Evolutionary conservation across 2,329 filamentous ascomycete genomes (phyloP).

Genomic region (Blumeriella jaapii): DNA sequence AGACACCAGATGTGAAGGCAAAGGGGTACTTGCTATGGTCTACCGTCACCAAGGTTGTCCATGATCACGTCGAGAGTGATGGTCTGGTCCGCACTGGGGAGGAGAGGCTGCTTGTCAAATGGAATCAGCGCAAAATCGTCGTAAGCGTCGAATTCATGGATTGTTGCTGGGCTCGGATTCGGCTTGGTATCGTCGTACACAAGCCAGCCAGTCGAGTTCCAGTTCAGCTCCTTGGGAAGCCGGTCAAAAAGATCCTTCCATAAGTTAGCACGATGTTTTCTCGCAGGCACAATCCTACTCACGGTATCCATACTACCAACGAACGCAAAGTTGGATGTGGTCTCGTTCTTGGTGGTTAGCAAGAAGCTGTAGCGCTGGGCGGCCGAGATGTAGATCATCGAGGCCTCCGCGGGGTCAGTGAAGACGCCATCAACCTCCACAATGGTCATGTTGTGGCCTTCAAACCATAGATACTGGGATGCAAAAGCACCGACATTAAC

Average conservation of each 20-base stretch:
- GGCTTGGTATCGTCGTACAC: slow-evolving; percentile 39
- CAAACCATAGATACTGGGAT: slow-evolving; percentile 54
- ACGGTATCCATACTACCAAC: slow-evolving; percentile 55
- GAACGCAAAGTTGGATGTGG: slow-evolving; percentile 53
- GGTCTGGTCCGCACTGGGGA: slow-evolving; percentile 48
- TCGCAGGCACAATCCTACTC: slow-evolving; percentile 1
- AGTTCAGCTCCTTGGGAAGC: slow-evolving; percentile 56
- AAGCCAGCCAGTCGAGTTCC: slow-evolving; percentile 55
- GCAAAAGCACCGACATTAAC: slow-evolving; percentile 66
- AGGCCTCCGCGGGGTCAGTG: slow-evolving; percentile 43
- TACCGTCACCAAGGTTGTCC: slow-evolving; percentile 56
- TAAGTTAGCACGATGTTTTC: slow-evolving; percentile 16
- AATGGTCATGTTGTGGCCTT: slow-evolving; percentile 55
- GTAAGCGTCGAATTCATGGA: slow-evolving; percentile 54
- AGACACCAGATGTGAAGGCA: too few relatives aligned
- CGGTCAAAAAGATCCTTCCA: slow-evolving; percentile 47
- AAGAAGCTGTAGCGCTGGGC: slow-evolving; percentile 57
- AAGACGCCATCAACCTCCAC: slow-evolving; percentile 67
- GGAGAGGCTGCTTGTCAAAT: slow-evolving; percentile 49
- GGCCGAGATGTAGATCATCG: slow-evolving; percentile 53
- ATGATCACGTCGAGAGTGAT: slow-evolving; percentile 55
- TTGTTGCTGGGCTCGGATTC: slow-evolving; percentile 37
- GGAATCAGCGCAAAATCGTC: slow-evolving; percentile 67
- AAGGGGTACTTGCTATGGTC: slow-evolving; percentile 44
- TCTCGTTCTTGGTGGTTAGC: slow-evolving; percentile 51